Evolutionary conservation across 225 moss, liverwort and hornwort genomes (phyloP), one percentile per base, ranked within the genome.

Genomic region (Anthoceros angustus): DNA sequence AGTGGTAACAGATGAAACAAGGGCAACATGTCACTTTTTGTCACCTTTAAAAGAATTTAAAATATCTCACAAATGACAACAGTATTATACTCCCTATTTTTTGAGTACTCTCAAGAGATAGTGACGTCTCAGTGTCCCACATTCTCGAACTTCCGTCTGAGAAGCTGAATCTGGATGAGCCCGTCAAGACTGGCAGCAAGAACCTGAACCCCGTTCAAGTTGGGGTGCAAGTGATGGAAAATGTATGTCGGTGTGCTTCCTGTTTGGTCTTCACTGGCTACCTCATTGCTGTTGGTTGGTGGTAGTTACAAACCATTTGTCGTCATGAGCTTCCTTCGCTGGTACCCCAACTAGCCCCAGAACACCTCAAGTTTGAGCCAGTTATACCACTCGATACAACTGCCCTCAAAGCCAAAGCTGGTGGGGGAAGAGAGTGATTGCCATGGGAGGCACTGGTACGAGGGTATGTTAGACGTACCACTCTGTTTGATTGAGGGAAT

Each of bases 131-230:
- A 18, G 70, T 82, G 42, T 77, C 79, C 74, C 82, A 85, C 66
- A 80, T 85, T 69, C 18, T 85, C 25, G 82, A 67, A 20, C 79
- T 85, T 68, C 85, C 82, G 63, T 62, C 74, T 7, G 85, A 85
- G 12, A 69, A 70, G 16, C 67, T 81, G 78, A 65, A 70, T 45
- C 66, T 81, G 1, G 81, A 81, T 63, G 73, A 78, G 15, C 71
- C 69, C 55, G 23, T 55, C 14, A 55, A 55, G 23, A 55, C 55
- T 55, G 55, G 55, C 23, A 55, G 55, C n/a, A 55, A 9, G 23
- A 55, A 55, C 23, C 14, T 55, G 55, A 55, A 55, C 23, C 55
- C 55, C 0, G n/a, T 55, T 8, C 55, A 55, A 55, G 55, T 15
- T 18, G 55, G 55, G 18, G 55, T 55, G n/a, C 55, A 55, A 55